Base-by-base conservation (phyloP, 1,284 basidiomycete species). In the Cronartium quercuum region DNA sequence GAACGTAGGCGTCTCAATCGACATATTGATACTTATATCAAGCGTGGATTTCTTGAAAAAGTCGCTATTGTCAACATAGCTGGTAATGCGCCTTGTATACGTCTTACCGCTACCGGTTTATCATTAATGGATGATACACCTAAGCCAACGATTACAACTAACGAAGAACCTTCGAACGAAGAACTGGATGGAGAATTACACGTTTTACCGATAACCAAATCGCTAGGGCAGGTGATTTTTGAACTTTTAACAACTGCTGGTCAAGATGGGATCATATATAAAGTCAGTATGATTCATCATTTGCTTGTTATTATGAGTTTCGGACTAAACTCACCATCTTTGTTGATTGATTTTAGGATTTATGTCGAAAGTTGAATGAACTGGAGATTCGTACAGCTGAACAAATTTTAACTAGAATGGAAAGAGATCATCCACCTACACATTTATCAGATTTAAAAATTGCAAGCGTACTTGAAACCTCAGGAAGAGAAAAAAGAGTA, bases 341-440 rank as follows among this genome's bases (percentile, higher is more conserved):
- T 3, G n/a, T 47, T 24, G 6, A 10, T 18, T 34, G 24, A 34
- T 62, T 37, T 21, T 76, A 92, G 91, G 89, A 91, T 79, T 82
- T 92, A 38, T 87, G 87, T 44, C 77, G 79, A 29, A 83, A 86
- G 21, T 84, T 93, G 24, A 86, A 86, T 77, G 84, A 88, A 76
- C 90, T 91, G 76, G 90, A 92, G 80, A 86, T 85, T 78, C 87
- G 91, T 37, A 91, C 89, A 1, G 84, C 91, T 66, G 91, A 92
- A 79, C 84, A 89, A 15, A 82, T 91, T n/a, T 84, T 92, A 41
- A 84, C 85, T 15, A 87, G 89, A 58, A 86, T 90, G 55, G 87
- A 88, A 76, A 87, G 86, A 78, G 84, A 81, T 75, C 83, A 84
- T 6, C 89, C 88, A 21, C 89, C 90, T 2, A 73, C 85, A 13